Evolutionary conservation across 331 rosid species (phyloP).

Genomic region (Rosa hybrid): DNA sequence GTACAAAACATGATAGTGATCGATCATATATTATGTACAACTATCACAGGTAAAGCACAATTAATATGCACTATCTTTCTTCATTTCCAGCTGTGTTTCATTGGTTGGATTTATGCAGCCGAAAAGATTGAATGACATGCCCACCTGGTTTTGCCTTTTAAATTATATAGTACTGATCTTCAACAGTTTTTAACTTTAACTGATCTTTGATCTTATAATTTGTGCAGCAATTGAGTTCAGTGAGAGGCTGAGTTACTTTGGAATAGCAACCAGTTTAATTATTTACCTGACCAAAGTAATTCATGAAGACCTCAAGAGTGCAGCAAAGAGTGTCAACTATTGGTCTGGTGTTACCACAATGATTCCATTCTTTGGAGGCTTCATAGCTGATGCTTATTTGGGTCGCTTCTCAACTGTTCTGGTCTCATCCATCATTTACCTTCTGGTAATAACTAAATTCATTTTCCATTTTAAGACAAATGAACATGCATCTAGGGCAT

Average conservation of each 20-base stretch:
- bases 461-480: background rate
- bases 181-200: background rate
- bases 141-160: background rate
- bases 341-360: conserved; percentile 93
- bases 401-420: conserved; percentile 81
- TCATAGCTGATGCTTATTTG: conserved; percentile 83
- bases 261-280: conserved; percentile 79
- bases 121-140: background rate
- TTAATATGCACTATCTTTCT: background rate
- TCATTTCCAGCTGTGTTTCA: background rate
- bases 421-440: conserved; percentile 59
- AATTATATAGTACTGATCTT: background rate
- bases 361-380: conserved; percentile 84
- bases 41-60: background rate
- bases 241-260: conserved; percentile 86
- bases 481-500: background rate
- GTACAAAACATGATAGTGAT: background rate
- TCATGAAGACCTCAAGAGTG: conserved; percentile 78
- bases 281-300: conserved; percentile 75
- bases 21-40: background rate
- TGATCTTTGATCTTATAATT: background rate
- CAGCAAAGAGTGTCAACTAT: conserved; percentile 78
- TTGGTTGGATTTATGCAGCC: background rate
- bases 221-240: conserved; percentile 83
- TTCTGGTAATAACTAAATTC: conserved; percentile 48